Base-by-base conservation (phyloP, 305 asterid genomes). In the Fraxinus nigra region DNA sequence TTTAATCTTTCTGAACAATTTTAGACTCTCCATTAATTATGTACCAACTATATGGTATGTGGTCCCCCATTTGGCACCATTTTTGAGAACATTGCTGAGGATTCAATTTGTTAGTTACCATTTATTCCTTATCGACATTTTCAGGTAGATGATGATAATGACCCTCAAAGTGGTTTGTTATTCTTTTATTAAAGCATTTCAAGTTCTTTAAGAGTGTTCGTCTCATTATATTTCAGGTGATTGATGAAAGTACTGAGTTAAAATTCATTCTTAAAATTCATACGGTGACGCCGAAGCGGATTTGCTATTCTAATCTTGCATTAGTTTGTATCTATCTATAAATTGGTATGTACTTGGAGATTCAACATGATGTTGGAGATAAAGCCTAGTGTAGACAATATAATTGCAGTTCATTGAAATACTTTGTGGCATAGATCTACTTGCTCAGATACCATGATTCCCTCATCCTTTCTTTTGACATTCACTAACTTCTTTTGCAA, bases 51-150 rank as follows among this genome's bases (percentile, higher is more conserved):
- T 84, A 65, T 85, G 83, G 80, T 74, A 61, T 69, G 87, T 86
- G 87, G 91, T 72, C 89, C 90, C 84, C 78, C 67, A 7, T n/a
- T 63, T 73, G 82, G 80, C 86, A 80, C 85, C 43, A 48, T 69
- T 82, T 82, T 82, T 84, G 82, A 67, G 77, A 6, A 56, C 24
- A 18, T 56, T 18, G 22, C 22, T 18, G 26, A 56, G 65, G 65
- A 56, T 56, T 56, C 65, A 56, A 61, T 82, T 81, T 67, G 77
- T 82, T 86, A 87, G 83, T 74, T 86, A 63, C 90, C 82, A 82
- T 87, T 82, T 80, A 82, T 72, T 85, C 70, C 65, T 75, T 80
- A 80, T 72, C 82, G 80, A 89, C 69, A 79, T 85, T 82, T 83
- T 26, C 37, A 5, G 75, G 46, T 78, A 51, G 79, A 35, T 79